Conservation (phyloP, 2,329 filamentous ascomycete genomes). For the Colletotrichum liaoningense region DNA sequence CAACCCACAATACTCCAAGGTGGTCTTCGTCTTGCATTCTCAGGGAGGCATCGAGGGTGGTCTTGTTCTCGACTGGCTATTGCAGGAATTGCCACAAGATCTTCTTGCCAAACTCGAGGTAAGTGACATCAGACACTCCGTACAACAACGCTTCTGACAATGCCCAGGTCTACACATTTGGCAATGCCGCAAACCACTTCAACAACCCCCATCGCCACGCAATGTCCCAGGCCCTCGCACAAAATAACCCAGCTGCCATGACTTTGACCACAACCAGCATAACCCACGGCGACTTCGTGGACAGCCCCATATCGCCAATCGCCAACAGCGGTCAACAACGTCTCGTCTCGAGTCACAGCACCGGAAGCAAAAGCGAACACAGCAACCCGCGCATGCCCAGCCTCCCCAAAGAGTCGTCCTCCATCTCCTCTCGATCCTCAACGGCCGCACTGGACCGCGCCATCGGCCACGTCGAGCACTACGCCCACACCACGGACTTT, state of each 20-base stretch:
- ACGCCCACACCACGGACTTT: slow-evolving; percentile 79
- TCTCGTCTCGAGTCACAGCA: not conserved
- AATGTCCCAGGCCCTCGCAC: slow-evolving; percentile 53
- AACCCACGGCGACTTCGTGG: not conserved
- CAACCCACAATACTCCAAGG: slow-evolving; percentile 72
- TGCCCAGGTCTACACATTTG: slow-evolving; percentile 75
- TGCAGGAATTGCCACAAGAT: slow-evolving; percentile 77
- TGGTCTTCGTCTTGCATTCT: slow-evolving; percentile 80
- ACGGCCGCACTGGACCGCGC: slow-evolving; percentile 58
- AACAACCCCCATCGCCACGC: slow-evolving; percentile 70
- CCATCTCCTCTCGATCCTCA: slow-evolving; percentile 48
- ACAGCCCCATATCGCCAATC: slow-evolving; percentile 30
- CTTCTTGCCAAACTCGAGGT: slow-evolving; percentile 74
- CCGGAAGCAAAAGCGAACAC: not conserved
- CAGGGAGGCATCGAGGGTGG: slow-evolving; percentile 82
- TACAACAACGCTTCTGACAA: not conserved
- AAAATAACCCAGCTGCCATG: slow-evolving; percentile 46
- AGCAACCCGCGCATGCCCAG: not conserved
- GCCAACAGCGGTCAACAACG: not conserved
- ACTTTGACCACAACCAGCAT: slow-evolving; percentile 29
- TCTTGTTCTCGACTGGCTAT: slow-evolving; percentile 80
- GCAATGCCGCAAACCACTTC: slow-evolving; percentile 83
- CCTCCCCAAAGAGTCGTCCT: slow-evolving; percentile 41
- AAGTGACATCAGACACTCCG: no score
- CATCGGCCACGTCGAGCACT: slow-evolving; percentile 83